These are phyloP conservation scores for Fraxinus sp. DNA, from an alignment of 305 asterid species.

Conservation along the genomic window DNA sequence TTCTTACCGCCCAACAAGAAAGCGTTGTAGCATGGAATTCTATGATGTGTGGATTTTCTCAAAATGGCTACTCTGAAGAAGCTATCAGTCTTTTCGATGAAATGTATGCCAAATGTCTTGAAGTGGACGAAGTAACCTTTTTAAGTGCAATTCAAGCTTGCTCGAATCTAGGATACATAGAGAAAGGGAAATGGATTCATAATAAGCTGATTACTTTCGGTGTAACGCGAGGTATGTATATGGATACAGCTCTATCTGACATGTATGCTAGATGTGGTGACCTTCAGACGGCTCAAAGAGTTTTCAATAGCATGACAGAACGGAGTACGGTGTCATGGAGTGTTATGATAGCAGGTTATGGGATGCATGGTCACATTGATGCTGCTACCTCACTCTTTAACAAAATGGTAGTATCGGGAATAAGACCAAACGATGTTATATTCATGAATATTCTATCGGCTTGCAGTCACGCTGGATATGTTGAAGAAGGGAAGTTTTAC, in stretches of 20 bases:
- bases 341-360: constrained; percentile 67
- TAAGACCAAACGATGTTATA: constrained; percentile 59
- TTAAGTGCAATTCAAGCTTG: constrained; percentile 77
- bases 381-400: constrained; percentile 50
- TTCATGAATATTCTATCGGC: constrained; percentile 74
- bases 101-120: constrained; percentile 39
- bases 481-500: constrained; percentile 60
- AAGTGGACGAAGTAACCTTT: constrained; percentile 74
- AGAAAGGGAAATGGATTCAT: constrained; percentile 79
- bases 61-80: constrained; percentile 61
- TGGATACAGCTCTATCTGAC: constrained; percentile 60
- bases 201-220: constrained; percentile 60
- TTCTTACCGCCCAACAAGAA: constrained; percentile 31
- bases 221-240: constrained; percentile 50
- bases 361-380: constrained; percentile 65
- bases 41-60: constrained; percentile 73
- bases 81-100: constrained; percentile 57
- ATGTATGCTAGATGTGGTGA: constrained; percentile 89
- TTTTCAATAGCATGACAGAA: constrained; percentile 56
- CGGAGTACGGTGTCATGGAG: constrained; percentile 72
- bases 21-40: constrained; percentile 73
- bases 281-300: constrained; percentile 52
- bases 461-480: constrained; percentile 74
- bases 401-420: constrained; percentile 59
- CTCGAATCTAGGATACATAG: constrained; percentile 55